Evolutionary conservation across 1,139 yeast species (phyloP).

Genomic region (Yamadazyma dendronema): DNA sequence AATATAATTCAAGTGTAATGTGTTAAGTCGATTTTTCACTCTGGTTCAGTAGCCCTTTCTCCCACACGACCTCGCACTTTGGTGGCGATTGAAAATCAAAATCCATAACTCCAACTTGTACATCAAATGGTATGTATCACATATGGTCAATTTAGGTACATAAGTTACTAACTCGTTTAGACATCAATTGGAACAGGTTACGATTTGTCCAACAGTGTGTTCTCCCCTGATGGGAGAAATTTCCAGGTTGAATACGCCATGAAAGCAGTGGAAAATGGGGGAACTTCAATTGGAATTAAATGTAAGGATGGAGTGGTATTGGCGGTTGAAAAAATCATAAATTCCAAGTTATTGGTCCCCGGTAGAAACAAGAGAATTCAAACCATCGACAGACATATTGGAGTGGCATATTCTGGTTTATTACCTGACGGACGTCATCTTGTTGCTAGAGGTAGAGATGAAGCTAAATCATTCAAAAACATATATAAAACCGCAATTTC

Average conservation of each 20-base stretch:
- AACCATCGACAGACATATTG: slow-evolving; percentile 89
- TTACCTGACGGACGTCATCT: slow-evolving; percentile 96
- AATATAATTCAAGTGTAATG: too few species aligned
- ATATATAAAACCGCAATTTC: slow-evolving; percentile 76
- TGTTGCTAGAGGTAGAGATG: slow-evolving; percentile 90
- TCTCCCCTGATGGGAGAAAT: slow-evolving; percentile 87
- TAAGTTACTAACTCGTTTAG: slow-evolving; percentile 13
- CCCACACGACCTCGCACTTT: too few species aligned
- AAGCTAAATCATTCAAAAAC: slow-evolving; percentile 76
- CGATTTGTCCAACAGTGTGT: slow-evolving; percentile 92
- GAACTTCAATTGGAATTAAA: slow-evolving; percentile 91
- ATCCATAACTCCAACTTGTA: too few species aligned
- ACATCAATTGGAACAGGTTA: slow-evolving; percentile 97
- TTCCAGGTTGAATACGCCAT: slow-evolving; percentile 98
- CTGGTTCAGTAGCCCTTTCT: too few species aligned
- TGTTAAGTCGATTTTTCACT: too few species aligned
- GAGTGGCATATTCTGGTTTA: slow-evolving; percentile 91
- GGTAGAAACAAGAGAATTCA: slow-evolving; percentile 88
- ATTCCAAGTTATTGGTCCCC: slow-evolving; percentile 85
- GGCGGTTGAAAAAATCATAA: slow-evolving; percentile 92
- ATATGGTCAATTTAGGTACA: too few species aligned
- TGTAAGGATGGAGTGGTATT: slow-evolving; percentile 90
- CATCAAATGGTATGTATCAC: slow-evolving; percentile 13
- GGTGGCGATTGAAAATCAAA: slow-evolving; percentile 15
- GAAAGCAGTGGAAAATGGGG: slow-evolving; percentile 97